These are phyloP conservation scores for Tulasnella calospora DNA, from an alignment of 768 basidiomycete species.

Conservation along the genomic window DNA sequence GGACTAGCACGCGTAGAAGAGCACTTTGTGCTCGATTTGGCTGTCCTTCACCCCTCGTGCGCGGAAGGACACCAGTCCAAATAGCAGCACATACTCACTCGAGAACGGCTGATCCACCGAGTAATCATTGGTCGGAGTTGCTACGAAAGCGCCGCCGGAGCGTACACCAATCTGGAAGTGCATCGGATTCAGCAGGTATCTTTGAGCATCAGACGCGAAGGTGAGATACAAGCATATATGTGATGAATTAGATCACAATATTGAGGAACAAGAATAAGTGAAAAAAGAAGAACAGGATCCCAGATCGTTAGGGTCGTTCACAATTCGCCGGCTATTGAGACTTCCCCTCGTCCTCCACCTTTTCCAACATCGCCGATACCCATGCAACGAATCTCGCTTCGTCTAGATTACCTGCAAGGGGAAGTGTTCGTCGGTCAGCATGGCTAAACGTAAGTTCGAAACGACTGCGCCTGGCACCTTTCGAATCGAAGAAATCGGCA, in stretches of 20 bases:
- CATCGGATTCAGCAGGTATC: not conserved
- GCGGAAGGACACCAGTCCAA: not conserved
- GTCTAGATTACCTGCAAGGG: constrained; percentile 50
- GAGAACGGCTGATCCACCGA: not conserved
- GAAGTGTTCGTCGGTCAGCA: not conserved
- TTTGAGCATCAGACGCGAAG: not conserved
- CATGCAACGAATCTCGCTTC: constrained; percentile 70
- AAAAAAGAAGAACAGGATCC: not conserved
- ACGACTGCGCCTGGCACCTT: no score
- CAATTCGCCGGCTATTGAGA: not conserved
- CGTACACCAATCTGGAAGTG: not conserved
- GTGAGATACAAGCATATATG: not conserved
- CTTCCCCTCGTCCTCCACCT: constrained; percentile 13
- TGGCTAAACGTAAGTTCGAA: no score
- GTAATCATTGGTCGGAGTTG: not conserved
- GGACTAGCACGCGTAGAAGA: not conserved
- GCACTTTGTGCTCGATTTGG: not conserved
- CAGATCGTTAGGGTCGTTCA: not conserved
- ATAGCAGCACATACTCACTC: not conserved
- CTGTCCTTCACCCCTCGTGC: not conserved
- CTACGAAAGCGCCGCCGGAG: not conserved
- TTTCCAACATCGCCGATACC: constrained; percentile 53
- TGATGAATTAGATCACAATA: not conserved
- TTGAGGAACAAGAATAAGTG: not conserved
- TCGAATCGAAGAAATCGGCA: constrained; percentile 73